phyloP scores from a whole-genome alignment of 202 grass and related monocot genomes.

The Bolboschoenoplectus hybrid region DNA sequence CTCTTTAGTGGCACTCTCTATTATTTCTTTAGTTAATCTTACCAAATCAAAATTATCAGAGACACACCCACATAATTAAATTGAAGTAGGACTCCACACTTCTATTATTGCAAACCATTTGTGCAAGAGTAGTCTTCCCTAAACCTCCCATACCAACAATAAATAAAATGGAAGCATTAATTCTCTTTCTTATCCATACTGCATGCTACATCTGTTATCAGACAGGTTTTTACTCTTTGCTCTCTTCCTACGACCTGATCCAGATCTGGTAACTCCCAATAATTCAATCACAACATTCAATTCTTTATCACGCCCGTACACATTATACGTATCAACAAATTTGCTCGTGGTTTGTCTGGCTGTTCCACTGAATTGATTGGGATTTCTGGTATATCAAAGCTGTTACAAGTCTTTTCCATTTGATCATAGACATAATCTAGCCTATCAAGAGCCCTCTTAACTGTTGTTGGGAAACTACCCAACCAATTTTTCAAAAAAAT shows the following conservation, averaged over 20 bases:
- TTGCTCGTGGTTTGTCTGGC: constrained; percentile 40
- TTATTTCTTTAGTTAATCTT: constrained; percentile 25
- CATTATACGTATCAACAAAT: constrained; percentile 5
- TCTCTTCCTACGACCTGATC: not conserved
- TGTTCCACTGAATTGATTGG: constrained; percentile 35
- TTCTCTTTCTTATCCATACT: not conserved
- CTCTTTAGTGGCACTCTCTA: not conserved
- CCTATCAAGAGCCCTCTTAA: not conserved
- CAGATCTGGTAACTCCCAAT: not conserved
- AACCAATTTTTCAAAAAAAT: constrained; percentile 16
- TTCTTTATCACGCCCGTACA: constrained; percentile 42
- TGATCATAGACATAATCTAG: constrained; percentile 9
- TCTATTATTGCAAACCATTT: constrained; percentile 40
- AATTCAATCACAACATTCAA: constrained; percentile 5
- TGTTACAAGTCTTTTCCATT: not conserved
- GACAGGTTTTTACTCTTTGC: not conserved
- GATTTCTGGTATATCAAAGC: not conserved
- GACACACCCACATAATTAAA: not conserved
- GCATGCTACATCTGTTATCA: not conserved
- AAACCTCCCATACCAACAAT: constrained; percentile 54
- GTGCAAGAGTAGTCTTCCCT: constrained; percentile 54
- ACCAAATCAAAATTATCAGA: constrained; percentile 34
- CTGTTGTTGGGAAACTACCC: not conserved
- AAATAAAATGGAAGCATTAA: constrained; percentile 6
- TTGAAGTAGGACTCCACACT: not conserved